Conservation (phyloP, 179 eudicot genomes). For the Camellia oleifera region DNA sequence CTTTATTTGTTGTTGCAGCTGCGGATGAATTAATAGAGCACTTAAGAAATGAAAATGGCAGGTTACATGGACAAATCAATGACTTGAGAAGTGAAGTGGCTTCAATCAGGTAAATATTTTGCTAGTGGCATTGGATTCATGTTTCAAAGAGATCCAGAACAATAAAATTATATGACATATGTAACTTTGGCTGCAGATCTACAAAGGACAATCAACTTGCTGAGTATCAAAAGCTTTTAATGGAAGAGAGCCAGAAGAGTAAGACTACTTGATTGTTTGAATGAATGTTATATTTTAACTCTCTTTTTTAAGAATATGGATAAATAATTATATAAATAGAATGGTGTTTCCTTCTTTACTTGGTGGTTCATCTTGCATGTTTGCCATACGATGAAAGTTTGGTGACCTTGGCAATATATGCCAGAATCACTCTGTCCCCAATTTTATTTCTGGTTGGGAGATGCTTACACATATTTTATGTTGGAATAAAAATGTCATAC, state of each 20-base stretch:
- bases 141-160: conserved; percentile 10
- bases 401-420: neutral
- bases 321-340: neutral
- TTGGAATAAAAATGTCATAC: neutral
- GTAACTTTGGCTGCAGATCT: conserved; percentile 43
- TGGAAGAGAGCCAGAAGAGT: conserved; percentile 70
- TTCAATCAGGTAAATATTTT: conserved; percentile 46
- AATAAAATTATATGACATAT: neutral
- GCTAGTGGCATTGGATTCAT: neutral
- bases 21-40: conserved; percentile 51
- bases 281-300: neutral
- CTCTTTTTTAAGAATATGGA: neutral
- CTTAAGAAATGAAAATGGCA: conserved; percentile 49
- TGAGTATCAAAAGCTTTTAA: conserved; percentile 42
- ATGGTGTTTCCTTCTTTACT: conserved; percentile 1
- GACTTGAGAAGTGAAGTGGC: conserved; percentile 48
- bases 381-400: neutral
- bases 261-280: conserved; percentile 26
- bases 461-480: neutral
- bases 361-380: neutral
- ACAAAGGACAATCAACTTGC: conserved; percentile 44
- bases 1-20: conserved; percentile 44
- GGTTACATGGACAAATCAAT: conserved; percentile 35
- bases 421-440: neutral
- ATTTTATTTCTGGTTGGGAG: neutral